Base-by-base conservation (phyloP, 2,329 filamentous ascomycete genomes). In the Diaporthe aspalathi region DNA sequence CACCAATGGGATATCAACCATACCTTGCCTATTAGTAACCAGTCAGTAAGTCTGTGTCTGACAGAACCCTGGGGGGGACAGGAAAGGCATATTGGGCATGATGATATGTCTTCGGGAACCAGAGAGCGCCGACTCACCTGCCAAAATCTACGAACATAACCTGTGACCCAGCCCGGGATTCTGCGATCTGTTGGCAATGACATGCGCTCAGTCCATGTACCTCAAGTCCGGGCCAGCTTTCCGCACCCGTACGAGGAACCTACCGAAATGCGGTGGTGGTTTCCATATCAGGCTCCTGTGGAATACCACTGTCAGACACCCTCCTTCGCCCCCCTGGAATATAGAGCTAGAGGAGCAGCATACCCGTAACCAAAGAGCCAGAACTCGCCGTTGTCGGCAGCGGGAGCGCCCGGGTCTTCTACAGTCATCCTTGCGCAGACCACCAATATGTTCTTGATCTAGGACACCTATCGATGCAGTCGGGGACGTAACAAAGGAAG, bases 281-380 rank as follows among this genome's bases (percentile, higher is more conserved):
- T 98, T 99, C 95, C 95, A 99, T 77, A 99, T 98, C 80, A 99
- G 84, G 81, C 94, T 97, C 83, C 95, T 96, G 74, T 49, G 54
- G 45, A 11, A 60, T 60, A 47, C n/a, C 66, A 50, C 49, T 67
- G 54, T 68, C 50, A 50, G 45, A 40, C 5, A 29, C 1, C 17
- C 20, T 12, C 12, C 1, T 16, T 7, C 11, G 20, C 5, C 17
- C 20, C 32, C 9, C 29, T 38, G 53, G 40, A 27, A 52, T 63
- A 32, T 20, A 32, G 68, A 17, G 40, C 9, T 43, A 24, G 40
- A 66, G 73, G 52, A 70, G 40, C 72, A 60, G 73, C 76, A 72
- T 72, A 97, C 95, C 95, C 96, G 79, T 98, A 99, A 73, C 96
- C 96, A 82, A 97, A 98, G 56, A 99, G 86, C 96, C 96, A 99